Evolutionary conservation across 495 filamentous ascomycete species (phyloP).

Genomic region (Geopyxis carbonaria): DNA sequence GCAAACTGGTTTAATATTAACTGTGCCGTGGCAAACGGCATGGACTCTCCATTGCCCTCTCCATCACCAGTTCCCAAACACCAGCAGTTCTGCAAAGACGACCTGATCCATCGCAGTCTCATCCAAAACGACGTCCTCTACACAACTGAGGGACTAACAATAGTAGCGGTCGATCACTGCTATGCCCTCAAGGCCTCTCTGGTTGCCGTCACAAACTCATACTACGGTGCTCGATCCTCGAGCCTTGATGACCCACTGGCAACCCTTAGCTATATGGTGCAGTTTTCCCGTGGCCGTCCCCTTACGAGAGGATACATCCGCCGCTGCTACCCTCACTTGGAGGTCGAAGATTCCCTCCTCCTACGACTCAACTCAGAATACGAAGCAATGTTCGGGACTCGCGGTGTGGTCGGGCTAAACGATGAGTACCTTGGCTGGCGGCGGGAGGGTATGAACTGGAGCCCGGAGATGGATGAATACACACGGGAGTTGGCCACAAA

Average conservation of each 20-base stretch:
- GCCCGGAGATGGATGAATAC: slow-evolving; percentile 15
- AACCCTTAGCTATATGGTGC: slow-evolving; percentile 17
- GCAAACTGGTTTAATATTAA: slow-evolving; percentile 17
- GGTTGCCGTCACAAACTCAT: background rate
- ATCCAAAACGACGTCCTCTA: slow-evolving; percentile 23
- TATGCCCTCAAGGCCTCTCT: slow-evolving; percentile 19
- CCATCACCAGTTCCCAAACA: no score
- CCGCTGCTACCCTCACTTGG: slow-evolving; percentile 17
- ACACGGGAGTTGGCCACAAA: slow-evolving; percentile 4
- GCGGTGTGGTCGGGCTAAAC: slow-evolving; percentile 23
- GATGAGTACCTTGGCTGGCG: slow-evolving; percentile 25
- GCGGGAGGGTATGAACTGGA: slow-evolving; percentile 19
- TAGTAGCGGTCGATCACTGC: slow-evolving; percentile 20
- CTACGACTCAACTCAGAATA: slow-evolving; percentile 20
- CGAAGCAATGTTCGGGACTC: slow-evolving; percentile 14
- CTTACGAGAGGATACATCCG: slow-evolving; percentile 23
- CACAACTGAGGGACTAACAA: slow-evolving; percentile 23
- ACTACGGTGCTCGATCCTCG: background rate
- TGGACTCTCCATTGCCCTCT: no score
- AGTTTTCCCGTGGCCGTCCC: slow-evolving; percentile 18
- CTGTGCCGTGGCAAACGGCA: background rate
- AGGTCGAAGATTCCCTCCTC: slow-evolving; percentile 16
- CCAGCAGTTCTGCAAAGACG: slow-evolving; percentile 8
- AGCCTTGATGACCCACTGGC: slow-evolving; percentile 17
- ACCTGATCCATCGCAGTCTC: slow-evolving; percentile 15